Evolutionary conservation across 352 stramenopile genomes (phyloP).

Genomic region (Aphanomyces invadans): DNA sequence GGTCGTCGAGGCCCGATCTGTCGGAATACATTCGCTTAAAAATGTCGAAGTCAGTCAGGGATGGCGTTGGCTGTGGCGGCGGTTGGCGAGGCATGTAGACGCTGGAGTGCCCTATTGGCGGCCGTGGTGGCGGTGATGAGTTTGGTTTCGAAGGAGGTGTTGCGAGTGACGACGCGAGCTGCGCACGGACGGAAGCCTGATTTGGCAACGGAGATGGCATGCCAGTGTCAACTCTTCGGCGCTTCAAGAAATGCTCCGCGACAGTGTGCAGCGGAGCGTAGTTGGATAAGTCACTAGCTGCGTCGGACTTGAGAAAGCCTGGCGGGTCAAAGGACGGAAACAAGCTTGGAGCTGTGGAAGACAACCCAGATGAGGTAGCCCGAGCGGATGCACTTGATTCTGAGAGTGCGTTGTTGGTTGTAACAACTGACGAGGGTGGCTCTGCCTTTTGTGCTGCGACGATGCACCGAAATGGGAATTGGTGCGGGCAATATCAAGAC

Average conservation of each 20-base stretch:
- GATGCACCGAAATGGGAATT: no score
- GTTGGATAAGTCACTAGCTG: not conserved
- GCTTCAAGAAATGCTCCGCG: constrained; percentile 12
- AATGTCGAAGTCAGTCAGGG: not conserved
- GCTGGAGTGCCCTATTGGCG: no score
- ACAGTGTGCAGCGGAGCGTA: constrained; percentile 16
- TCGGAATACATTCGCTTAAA: constrained; percentile 15
- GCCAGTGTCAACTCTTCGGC: no score
- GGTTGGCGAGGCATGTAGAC: not conserved
- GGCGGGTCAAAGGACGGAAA: constrained; percentile 1
- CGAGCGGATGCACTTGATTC: not conserved
- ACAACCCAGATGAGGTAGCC: not conserved
- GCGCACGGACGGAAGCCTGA: no score
- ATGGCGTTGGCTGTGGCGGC: not conserved
- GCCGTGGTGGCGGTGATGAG: no score
- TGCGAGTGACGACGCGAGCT: no score
- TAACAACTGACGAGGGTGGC: not conserved
- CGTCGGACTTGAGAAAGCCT: not conserved
- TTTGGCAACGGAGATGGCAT: no score
- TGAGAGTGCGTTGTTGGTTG: not conserved
- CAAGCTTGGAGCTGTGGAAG: not conserved
- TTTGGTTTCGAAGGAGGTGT: no score
- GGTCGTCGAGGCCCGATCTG: not conserved
- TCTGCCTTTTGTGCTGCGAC: not conserved
- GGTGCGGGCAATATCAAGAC: no score